Base-by-base conservation (phyloP, 768 basidiomycete species). In the Artomyces pyxidatus region DNA sequence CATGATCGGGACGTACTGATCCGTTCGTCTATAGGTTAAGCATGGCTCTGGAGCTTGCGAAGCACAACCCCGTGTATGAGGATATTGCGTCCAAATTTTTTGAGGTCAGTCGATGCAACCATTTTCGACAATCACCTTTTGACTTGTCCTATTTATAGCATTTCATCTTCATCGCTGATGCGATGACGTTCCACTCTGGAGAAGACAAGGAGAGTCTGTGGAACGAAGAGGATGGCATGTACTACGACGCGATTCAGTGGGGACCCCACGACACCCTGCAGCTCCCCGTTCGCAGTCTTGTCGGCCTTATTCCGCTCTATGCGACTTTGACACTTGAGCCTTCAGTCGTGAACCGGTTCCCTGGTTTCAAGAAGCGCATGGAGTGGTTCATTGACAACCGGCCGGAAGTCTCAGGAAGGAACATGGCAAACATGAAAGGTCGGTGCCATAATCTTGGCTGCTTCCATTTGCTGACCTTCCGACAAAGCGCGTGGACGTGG, bases 31-130 rank as follows among this genome's bases (percentile, higher is more conserved):
- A 9, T 49, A 93, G 90, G 91, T 68, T 99, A 65, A 95, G 87
- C 65, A 99, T 99, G 63, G 94, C 96, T 0, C 78, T 99, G 39
- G 96, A 99, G 65, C 71, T 99, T 35, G 96, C 96, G 39, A 97
- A 98, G 71, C 93, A 97, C 65, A 98, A 99, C 63, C 73, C 86
- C 1, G 91, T 94, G 3, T 99, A 99, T 60, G 96, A 99, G 66
- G 96, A 99, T 63, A 99, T 99, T 52, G 96, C 96, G 21, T 96
- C 93, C 42, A 99, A 99, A 66, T 96, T 96, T 65, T 92, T 96
- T 49, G 88, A 92, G 75, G 86, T 81, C 41, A 23, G 65, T 53
- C 4, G 29, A 21, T 42, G n/a, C 21, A 12, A n/a, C 39, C 42
- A 26, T 11, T 27, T 8, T 37, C n/a, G 16, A 37, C 16, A 38